Conservation (phyloP, 306 rosid species). For the Castanopsis chinensis region DNA sequence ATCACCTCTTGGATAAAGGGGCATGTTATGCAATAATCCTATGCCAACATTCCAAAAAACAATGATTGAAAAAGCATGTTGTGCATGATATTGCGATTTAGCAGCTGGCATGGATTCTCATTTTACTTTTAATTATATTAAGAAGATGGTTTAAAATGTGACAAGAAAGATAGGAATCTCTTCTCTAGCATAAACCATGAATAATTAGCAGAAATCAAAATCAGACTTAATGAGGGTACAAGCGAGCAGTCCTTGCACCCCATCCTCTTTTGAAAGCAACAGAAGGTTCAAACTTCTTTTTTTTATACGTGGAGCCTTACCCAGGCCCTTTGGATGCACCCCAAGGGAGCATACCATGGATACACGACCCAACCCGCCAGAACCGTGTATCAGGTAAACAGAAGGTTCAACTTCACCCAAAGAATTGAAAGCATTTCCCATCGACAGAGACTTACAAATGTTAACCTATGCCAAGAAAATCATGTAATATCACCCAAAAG, state of each 20-base stretch:
- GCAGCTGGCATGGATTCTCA: not conserved
- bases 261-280: not conserved
- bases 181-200: not conserved
- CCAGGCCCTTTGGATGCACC: too few relatives aligned
- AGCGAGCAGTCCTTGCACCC: not conserved
- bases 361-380: too few relatives aligned
- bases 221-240: not conserved
- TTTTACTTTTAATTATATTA: not conserved
- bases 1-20: too few relatives aligned
- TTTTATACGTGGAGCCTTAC: too few relatives aligned
- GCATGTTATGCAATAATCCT: not conserved
- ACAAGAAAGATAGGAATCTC: not conserved
- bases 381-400: not conserved
- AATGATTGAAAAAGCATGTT: not conserved
- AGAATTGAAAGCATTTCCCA: not conserved
- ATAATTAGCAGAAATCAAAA: not conserved
- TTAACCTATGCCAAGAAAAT: slow-evolving; percentile 15
- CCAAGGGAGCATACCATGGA: too few relatives aligned
- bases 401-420: not conserved
- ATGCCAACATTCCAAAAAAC: not conserved
- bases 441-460: not conserved
- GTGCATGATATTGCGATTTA: not conserved
- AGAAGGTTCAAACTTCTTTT: not conserved
- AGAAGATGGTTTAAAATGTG: not conserved
- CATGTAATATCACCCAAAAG: slow-evolving; percentile 4